Percentiles rank a stretch among this genome's conserved stretches.
These are phyloP conservation scores for Grosmannia clavigera DNA, from an alignment of 2,329 filamentous ascomycete genomes.

Conservation along the genomic window DNA sequence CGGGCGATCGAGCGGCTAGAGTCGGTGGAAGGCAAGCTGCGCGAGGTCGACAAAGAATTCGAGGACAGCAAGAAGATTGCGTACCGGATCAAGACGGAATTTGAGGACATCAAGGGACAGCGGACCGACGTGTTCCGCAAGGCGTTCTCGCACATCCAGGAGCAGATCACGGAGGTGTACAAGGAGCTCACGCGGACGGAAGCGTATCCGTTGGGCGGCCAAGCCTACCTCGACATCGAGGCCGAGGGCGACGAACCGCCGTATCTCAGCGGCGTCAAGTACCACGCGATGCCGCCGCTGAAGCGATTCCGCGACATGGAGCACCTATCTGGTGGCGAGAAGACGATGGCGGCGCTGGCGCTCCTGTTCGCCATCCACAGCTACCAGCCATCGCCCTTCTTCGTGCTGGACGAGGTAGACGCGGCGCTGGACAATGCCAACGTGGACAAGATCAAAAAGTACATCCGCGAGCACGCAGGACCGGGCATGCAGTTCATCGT, in stretches of 20 bases:
- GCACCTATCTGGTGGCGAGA: constrained; percentile 91
- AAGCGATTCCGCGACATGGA: constrained; percentile 99
- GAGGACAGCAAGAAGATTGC: constrained; percentile 68
- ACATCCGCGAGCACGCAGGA: constrained; percentile 84
- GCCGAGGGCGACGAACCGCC: constrained; percentile 85
- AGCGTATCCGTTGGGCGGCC: constrained; percentile 86
- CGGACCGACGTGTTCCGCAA: constrained; percentile 89
- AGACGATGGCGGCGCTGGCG: constrained; percentile 97
- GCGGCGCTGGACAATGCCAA: constrained; percentile 97
- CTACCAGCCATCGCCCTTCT: constrained; percentile 92
- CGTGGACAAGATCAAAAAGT: constrained; percentile 90
- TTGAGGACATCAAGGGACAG: constrained; percentile 68
- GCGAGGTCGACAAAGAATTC: constrained; percentile 78
- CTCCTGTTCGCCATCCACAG: constrained; percentile 93
- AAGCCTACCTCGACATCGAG: constrained; percentile 77
- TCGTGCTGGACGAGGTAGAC: constrained; percentile 95
- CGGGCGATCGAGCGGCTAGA: constrained; percentile 86
- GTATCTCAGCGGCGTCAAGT: constrained; percentile 91
- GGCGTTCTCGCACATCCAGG: constrained; percentile 87
- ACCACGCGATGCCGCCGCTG: constrained; percentile 95
- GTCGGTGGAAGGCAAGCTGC: constrained; percentile 69
- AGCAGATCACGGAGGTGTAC: constrained; percentile 89
- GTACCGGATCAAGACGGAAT: constrained; percentile 35
- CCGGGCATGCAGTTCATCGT: constrained; percentile 99
- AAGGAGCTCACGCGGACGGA: constrained; percentile 84